These are phyloP conservation scores for Phytopythium litorale DNA, from an alignment of 352 stramenopile genomes.

Conservation along the genomic window DNA sequence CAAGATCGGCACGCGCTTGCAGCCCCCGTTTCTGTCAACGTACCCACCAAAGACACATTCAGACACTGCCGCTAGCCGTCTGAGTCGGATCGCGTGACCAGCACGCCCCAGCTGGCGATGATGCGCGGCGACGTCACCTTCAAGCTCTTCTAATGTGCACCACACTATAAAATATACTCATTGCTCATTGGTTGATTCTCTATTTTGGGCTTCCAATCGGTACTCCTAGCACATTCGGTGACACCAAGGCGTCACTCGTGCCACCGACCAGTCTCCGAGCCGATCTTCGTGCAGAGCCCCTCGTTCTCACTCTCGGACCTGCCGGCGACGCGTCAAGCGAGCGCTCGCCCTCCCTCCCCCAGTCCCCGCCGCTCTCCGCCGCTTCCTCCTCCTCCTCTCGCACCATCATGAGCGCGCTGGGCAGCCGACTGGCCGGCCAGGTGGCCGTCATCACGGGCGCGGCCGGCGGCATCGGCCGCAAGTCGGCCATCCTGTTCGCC, in stretches of 20 bases:
- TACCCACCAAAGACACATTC: neutral
- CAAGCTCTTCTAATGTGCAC: neutral
- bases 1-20: neutral
- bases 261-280: too few relatives aligned
- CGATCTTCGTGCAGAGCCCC: neutral
- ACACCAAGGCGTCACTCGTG: neutral
- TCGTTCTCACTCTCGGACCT: conserved; percentile 16
- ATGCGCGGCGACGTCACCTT: neutral
- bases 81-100: neutral
- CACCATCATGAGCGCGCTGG: conserved; percentile 42
- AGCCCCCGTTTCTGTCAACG: neutral
- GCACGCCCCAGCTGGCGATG: neutral
- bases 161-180: neutral
- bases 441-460: conserved; percentile 83
- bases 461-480: conserved; percentile 79
- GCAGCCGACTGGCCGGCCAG: conserved; percentile 58
- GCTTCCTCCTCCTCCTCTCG: neutral
- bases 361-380: neutral
- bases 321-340: conserved; percentile 7
- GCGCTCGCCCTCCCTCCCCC: neutral
- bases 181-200: neutral
- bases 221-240: neutral
- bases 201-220: neutral
- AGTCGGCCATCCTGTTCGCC: conserved; percentile 79
- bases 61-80: neutral